A percentile compares a stretch with the other conserved stretches of the same genome.
These are phyloP conservation scores for Aspergillus pseudoterreus DNA, from an alignment of 2,329 filamentous ascomycete genomes.

Conservation along the genomic window DNA sequence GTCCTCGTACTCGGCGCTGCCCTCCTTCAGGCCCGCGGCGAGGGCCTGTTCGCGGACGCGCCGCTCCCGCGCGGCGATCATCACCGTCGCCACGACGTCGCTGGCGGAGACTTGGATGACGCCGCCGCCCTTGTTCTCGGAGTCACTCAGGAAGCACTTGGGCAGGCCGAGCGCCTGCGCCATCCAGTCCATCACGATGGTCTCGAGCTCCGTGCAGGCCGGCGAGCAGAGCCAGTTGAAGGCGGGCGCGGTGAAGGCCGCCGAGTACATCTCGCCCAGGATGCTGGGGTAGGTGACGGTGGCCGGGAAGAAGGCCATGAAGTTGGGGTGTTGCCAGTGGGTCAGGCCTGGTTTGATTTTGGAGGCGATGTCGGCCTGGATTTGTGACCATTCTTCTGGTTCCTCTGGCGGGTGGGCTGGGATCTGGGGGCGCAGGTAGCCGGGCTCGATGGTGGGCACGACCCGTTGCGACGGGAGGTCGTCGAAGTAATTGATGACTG, in stretches of 20 bases:
- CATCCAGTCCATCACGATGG: constrained; percentile 88
- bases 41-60: constrained; percentile 62
- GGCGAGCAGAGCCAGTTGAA: constrained; percentile 98
- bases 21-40: constrained; percentile 43
- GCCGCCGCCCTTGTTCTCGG: constrained; percentile 66
- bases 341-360: constrained; percentile 91
- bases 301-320: constrained; percentile 93
- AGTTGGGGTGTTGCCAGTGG: constrained; percentile 91
- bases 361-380: constrained; percentile 76
- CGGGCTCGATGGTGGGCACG: constrained; percentile 73
- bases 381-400: constrained; percentile 69
- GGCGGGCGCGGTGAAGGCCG: constrained; percentile 81
- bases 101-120: constrained; percentile 93
- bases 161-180: constrained; percentile 73
- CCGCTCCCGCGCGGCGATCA: constrained; percentile 82
- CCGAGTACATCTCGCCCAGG: constrained; percentile 87
- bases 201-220: constrained; percentile 89
- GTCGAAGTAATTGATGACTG: constrained; percentile 82
- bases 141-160: constrained; percentile 67
- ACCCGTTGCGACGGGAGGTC: constrained; percentile 67
- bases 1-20: constrained; percentile 62
- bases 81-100: constrained; percentile 79
- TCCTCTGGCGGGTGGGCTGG: constrained; percentile 64
- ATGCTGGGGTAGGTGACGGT: constrained; percentile 77
- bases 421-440: constrained; percentile 78